Conservation (phyloP, 148 eudicot species). For the Pharnaceum exiguum region DNA sequence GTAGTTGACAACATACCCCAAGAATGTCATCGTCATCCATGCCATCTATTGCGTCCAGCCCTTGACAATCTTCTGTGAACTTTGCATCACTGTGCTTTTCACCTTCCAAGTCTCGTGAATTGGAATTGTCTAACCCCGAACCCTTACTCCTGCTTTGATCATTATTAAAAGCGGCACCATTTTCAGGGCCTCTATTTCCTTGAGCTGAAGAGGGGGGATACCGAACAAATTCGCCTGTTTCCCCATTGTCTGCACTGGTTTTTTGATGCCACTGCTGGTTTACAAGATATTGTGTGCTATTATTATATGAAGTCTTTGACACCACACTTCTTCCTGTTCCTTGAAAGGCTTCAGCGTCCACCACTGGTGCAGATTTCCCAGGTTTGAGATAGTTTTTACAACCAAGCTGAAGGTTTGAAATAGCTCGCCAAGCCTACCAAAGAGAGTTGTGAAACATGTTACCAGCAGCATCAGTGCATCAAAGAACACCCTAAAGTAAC, state of each 20-base stretch:
- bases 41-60: conserved; percentile 26
- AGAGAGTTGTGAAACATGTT: conserved; percentile 10
- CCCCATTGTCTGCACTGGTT: conserved; percentile 25
- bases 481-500: background rate
- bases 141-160: conserved; percentile 25
- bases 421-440: conserved; percentile 84
- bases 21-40: conserved; percentile 78
- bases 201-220: conserved; percentile 19
- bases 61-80: conserved; percentile 25
- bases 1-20: conserved; percentile 43
- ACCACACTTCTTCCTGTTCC: conserved; percentile 25
- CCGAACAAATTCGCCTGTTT: conserved; percentile 22
- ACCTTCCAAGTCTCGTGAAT: conserved; percentile 23
- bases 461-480: background rate
- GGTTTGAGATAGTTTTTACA: conserved; percentile 55
- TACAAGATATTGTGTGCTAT: conserved; percentile 23
- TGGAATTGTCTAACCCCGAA: conserved; percentile 20
- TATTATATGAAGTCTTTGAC: conserved; percentile 24
- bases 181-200: conserved; percentile 22
- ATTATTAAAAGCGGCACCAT: conserved; percentile 22
- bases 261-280: conserved; percentile 28
- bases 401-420: conserved; percentile 60
- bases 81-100: conserved; percentile 25
- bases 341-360: conserved; percentile 29
- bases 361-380: conserved; percentile 51